These are phyloP conservation scores for Tephrocybe sp. DNA, from an alignment of 768 basidiomycete genomes.

Conservation along the genomic window DNA sequence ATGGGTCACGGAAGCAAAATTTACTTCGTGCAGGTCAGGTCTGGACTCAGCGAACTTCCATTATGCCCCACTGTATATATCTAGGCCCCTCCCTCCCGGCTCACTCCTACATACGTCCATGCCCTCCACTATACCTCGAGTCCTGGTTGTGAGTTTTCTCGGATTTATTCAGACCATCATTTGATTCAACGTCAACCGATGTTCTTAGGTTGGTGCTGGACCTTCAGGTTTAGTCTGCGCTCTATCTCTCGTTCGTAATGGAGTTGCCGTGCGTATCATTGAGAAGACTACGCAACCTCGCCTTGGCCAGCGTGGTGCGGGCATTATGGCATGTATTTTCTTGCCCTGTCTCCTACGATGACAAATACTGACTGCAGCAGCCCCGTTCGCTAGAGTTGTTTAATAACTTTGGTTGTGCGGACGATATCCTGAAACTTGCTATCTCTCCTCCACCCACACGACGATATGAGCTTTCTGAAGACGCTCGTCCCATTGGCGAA, in stretches of 20 bases:
- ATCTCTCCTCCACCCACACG: conserved; percentile 25
- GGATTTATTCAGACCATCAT: not conserved
- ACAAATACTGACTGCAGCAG: conserved; percentile 20
- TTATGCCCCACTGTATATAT: conserved; percentile 9
- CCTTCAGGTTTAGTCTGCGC: conserved; percentile 45
- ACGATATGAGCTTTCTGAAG: conserved; percentile 34
- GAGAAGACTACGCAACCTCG: conserved; percentile 38
- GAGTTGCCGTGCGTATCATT: conserved; percentile 48
- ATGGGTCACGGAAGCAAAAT: not conserved
- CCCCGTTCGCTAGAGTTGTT: conserved; percentile 46
- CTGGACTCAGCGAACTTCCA: too few species aligned
- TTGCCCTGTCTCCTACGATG: not conserved
- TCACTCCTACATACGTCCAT: not conserved
- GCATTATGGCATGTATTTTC: conserved; percentile 30
- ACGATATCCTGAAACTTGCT: conserved; percentile 34
- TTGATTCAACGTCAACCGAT: conserved; percentile 4
- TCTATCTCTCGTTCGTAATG: conserved; percentile 39
- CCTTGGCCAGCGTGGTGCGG: conserved; percentile 36
- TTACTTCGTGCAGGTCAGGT: not conserved
- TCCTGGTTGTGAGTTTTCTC: conserved; percentile 24
- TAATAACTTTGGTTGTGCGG: conserved; percentile 33
- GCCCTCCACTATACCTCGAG: conserved; percentile 10
- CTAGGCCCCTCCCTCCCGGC: not conserved
- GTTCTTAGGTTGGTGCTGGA: conserved; percentile 41
- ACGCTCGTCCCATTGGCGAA: conserved; percentile 23